These are phyloP conservation scores for Neoarthrinium moseri DNA, from an alignment of 2,329 filamentous ascomycete species.

Conservation along the genomic window DNA sequence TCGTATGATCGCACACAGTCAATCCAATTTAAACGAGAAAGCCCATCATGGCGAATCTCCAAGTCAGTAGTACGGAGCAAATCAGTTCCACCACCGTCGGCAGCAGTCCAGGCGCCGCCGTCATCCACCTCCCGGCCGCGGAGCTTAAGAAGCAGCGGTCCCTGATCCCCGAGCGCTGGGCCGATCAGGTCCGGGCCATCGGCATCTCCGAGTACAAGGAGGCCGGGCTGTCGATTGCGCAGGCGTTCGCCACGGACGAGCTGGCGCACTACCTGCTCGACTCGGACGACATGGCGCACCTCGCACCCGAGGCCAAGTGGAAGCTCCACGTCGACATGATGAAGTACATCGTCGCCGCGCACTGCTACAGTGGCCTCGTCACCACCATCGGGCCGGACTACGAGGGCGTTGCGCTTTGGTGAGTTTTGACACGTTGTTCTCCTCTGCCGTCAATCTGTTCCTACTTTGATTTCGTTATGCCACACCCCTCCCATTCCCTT, in stretches of 20 bases:
- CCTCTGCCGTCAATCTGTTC: too few relatives aligned
- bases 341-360: constrained; percentile 74
- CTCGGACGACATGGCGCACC: constrained; percentile 63
- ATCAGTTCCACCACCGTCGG: not conserved
- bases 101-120: constrained; percentile 11
- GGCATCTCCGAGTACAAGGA: constrained; percentile 66
- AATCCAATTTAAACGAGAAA: constrained; percentile 10
- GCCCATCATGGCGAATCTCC: constrained; percentile 6
- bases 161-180: constrained; percentile 52
- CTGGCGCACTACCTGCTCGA: constrained; percentile 74
- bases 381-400: constrained; percentile 74
- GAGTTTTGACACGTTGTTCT: too few relatives aligned
- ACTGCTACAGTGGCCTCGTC: constrained; percentile 71
- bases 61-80: not conserved
- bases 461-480: not conserved
- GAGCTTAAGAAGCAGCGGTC: constrained; percentile 34
- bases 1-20: not conserved
- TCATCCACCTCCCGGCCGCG: not conserved
- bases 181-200: constrained; percentile 60
- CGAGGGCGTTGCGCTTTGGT: constrained; percentile 79
- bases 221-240: constrained; percentile 69
- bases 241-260: constrained; percentile 75
- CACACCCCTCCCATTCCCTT: not conserved
- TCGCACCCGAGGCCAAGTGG: constrained; percentile 69
- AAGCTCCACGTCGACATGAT: constrained; percentile 74